Percentiles rank a stretch among this genome's conserved stretches.
Evolutionary conservation across 1,139 yeast genomes (phyloP).

Genomic region (Yamadazyma diospyri): DNA sequence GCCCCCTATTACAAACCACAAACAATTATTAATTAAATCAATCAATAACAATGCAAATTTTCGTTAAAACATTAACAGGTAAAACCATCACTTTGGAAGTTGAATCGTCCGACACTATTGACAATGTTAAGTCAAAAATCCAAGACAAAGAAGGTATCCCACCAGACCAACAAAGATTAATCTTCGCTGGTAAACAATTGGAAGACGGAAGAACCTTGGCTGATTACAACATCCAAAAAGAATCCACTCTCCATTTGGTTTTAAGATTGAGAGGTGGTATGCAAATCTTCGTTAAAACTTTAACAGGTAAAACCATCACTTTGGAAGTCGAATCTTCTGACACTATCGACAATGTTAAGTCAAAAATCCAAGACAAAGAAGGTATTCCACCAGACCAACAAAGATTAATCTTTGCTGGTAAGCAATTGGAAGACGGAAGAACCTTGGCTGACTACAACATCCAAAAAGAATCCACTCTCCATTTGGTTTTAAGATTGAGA

Average conservation of each 20-base stretch:
- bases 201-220: conserved; percentile 88
- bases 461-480: conserved; percentile 62
- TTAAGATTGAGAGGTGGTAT: conserved; percentile 98
- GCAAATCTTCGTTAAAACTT: conserved; percentile 58
- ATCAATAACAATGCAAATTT: conserved; percentile 70
- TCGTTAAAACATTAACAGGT: conserved; percentile 97
- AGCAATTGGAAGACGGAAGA: conserved; percentile 65
- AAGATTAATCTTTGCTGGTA: conserved; percentile 57
- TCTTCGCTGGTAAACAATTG: conserved; percentile 98
- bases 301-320: conserved; percentile 71
- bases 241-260: conserved; percentile 91
- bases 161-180: conserved; percentile 96
- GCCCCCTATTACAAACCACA: conserved; percentile 3
- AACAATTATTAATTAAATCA: conserved; percentile 1
- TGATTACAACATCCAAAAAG: conserved; percentile 32
- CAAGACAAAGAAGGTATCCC: conserved; percentile 98
- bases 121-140: conserved; percentile 95
- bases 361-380: conserved; percentile 53
- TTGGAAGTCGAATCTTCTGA: conserved; percentile 70
- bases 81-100: conserved; percentile 59
- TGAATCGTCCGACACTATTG: conserved; percentile 34
- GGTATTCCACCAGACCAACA: conserved; percentile 54
- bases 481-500: conserved; percentile 92
- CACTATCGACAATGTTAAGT: conserved; percentile 63
- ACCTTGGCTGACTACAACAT: conserved; percentile 65